Base-by-base conservation (phyloP, 2,329 filamentous ascomycete species). In the Lachnellula hyalina region DNA sequence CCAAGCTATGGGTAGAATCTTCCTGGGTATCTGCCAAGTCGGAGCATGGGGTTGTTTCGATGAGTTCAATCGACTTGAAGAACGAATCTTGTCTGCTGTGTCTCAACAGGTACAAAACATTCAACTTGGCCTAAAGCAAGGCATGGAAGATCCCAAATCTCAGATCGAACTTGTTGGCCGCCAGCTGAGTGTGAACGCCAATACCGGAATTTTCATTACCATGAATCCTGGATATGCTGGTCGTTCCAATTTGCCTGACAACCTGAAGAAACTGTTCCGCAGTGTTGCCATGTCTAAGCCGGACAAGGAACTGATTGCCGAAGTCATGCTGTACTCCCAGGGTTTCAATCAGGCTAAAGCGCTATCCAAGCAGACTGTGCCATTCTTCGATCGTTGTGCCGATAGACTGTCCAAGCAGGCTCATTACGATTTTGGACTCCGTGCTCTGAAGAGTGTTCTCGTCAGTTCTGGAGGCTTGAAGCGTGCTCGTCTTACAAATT, bases 91-190 rank as follows among this genome's bases (percentile, higher is more conserved):
- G 58, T 99, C 95, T 45, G 94, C 94, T 17, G 95, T 99, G 15
- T 99, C 95, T 19, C 94, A 99, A 72, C 95, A 99, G 71, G 96
- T 99, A 51, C 94, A 99, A 69, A 99, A 99, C 69, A 99, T 99
- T 59, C 94, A 99, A 72, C 84, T 97, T 60, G 94, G 95, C 54
- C 78, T 99, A 52, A 92, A 92, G 70, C 90, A 93, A 70, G 86
- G 87, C 35, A 86, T 77, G 7, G 85, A 90, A 53, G 89, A 96
- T 64, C 83, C 87, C 6, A 90, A 89, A 69, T 79, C 90, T 2
- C 89, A 96, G 69, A 97, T 99, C 64, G 94, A 99, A 71, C 79
- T 99, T 19, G 89, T 97, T 52, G 93, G 93, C 48, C 89, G 94
- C 53, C 91, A 95, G 64, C 80, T 99, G 47, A 84, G 81, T 60